phyloP scores from a whole-genome alignment of 2,329 filamentous ascomycete genomes.

The Colletotrichum incanum region DNA sequence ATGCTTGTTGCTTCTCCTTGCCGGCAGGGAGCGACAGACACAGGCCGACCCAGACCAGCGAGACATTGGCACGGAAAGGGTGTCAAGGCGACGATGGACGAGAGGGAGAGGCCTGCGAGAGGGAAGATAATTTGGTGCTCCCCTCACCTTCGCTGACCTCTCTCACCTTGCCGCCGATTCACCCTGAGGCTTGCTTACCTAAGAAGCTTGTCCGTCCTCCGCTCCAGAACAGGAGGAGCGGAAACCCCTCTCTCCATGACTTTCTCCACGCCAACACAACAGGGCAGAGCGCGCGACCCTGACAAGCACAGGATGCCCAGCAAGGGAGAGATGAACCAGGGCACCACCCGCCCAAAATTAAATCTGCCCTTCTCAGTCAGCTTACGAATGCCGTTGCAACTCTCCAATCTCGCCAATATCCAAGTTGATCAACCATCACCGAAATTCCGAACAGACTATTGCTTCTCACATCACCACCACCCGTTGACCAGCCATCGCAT shows the following conservation, averaged over 20 bases:
- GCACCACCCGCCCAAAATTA: constrained; percentile 22
- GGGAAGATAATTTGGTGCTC: not conserved
- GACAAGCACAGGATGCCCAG: not conserved
- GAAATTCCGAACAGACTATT: not conserved
- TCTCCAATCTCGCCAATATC: constrained; percentile 22
- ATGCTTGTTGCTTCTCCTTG: constrained; percentile 8
- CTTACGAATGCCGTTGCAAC: constrained; percentile 14
- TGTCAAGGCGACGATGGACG: not conserved
- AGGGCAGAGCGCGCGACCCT: not conserved
- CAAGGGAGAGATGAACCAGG: not conserved
- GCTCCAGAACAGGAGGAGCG: constrained; percentile 6
- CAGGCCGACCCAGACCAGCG: constrained; percentile 3
- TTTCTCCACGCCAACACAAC: not conserved
- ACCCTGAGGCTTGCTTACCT: not conserved
- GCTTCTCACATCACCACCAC: not conserved
- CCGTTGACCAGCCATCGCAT: not conserved
- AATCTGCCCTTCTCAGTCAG: constrained; percentile 5
- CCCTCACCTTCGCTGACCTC: not conserved
- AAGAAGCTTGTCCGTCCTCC: not conserved
- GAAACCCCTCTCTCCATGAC: not conserved
- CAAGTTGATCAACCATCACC: not conserved
- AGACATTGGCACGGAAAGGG: not conserved
- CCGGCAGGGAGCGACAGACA: constrained; percentile 11
- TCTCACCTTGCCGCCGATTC: not conserved
- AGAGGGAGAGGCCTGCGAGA: not conserved